Base-by-base conservation (phyloP, 306 rosid species). In the Prunus salicina region DNA sequence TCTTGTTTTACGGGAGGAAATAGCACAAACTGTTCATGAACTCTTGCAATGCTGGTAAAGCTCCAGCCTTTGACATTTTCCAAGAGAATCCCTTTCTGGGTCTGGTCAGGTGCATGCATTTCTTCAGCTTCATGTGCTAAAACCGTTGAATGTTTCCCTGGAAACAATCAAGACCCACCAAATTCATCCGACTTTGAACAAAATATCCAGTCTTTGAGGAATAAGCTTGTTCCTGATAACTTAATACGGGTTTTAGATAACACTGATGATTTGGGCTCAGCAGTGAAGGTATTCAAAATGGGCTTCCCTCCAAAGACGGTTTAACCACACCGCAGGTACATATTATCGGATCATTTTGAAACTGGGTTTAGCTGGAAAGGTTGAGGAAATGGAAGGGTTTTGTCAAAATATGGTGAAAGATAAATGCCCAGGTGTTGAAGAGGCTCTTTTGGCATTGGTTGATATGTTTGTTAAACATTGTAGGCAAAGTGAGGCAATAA, bases 261-360 rank as follows among this genome's bases (percentile, higher is more conserved):
- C 25, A 89, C 90, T 10, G 74, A 75, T 56, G 94, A 88, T 79
- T 81, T 90, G 88, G 82, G 64, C 82, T 82, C 91, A 20, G 92
- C 91, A 47, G 76, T 89, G 76, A 88, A 82, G 89, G 80, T 88
- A 46, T 95, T 90, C 85, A 90, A 89, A 89, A 80, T 89, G 97
- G 93, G 90, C 93, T 72, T 85, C 93, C n/a, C 80, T 75, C 20
- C 95, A 90, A 70, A 95, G 81, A 68, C 75, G 90, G 76, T 89
- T 92, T 72, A 65, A 30, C 61, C 93, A 88, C 82, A 88, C 89
- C 10, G 76, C 90, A 16, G 80, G 64, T 50, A 89, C 97, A 2
- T 89, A 92, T 87, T 82, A 19, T 65, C 51, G 73, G 79, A 86
- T 88, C 4, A 82, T 89, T 82, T 51, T 85, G 87, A 92, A 92